A percentile compares a stretch with the other conserved stretches of the same genome.
phyloP scores from a whole-genome alignment of 345 rosid genomes.

The Hevea brasiliensis region DNA sequence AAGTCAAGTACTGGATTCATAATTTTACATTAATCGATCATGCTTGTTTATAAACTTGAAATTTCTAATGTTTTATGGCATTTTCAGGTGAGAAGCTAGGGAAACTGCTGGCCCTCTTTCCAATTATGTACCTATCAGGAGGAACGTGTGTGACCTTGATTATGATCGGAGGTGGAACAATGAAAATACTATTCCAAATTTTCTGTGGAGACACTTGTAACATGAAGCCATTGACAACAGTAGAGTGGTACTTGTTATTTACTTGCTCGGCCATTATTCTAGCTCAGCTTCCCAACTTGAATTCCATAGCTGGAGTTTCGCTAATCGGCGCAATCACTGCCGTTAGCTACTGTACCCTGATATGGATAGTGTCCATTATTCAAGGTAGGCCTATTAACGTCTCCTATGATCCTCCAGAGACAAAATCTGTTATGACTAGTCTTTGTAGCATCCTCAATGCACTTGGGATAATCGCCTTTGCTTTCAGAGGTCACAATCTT shows the following conservation, averaged over 20 bases:
- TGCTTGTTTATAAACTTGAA: neutral
- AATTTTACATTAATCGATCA: no score
- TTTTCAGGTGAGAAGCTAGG: conserved; percentile 53
- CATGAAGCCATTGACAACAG: conserved; percentile 20
- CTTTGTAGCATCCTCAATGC: conserved; percentile 38
- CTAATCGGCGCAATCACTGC: conserved; percentile 60
- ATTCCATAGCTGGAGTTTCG: conserved; percentile 64
- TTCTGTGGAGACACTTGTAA: conserved; percentile 36
- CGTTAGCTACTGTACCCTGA: conserved; percentile 47
- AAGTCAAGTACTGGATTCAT: no score
- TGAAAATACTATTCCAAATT: conserved; percentile 44
- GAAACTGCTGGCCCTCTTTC: conserved; percentile 54
- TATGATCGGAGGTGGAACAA: conserved; percentile 53
- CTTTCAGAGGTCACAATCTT: conserved; percentile 67
- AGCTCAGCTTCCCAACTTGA: conserved; percentile 64
- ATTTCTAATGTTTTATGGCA: neutral
- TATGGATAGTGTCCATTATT: conserved; percentile 42
- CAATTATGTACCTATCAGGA: conserved; percentile 62
- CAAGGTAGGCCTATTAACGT: conserved; percentile 26
- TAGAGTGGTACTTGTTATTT: conserved; percentile 55
- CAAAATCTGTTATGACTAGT: conserved; percentile 24
- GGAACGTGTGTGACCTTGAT: conserved; percentile 55
- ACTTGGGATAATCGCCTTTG: conserved; percentile 54
- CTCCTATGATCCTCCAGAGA: conserved; percentile 32
- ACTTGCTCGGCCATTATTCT: conserved; percentile 40